A percentile compares a stretch with the other conserved stretches of the same genome.
Evolutionary conservation across 345 rosid species (phyloP).

Genomic region (Eutrema japonicum): DNA sequence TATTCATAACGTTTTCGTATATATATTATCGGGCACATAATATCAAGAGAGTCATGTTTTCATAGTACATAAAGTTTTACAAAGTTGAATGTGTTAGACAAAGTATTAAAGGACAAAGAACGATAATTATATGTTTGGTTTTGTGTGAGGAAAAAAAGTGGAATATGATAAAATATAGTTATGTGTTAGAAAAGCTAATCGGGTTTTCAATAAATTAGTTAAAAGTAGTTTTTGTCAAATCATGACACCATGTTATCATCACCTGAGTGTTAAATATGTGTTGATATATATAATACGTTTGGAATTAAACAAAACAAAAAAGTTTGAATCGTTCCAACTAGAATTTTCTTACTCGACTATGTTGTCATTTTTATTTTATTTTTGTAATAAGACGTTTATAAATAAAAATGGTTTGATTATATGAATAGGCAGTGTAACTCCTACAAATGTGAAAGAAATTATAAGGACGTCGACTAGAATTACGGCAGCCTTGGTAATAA

Average conservation of each 20-base stretch:
- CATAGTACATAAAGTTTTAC: background rate
- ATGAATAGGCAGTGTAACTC: background rate
- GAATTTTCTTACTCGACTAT: slow-evolving; percentile 1
- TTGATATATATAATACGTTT: background rate
- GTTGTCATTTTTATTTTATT: background rate
- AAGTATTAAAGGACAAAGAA: background rate
- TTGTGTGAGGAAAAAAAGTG: background rate
- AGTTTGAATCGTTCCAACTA: slow-evolving; percentile 20
- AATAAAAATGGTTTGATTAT: background rate
- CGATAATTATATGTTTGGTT: slow-evolving; percentile 1
- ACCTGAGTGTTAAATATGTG: background rate
- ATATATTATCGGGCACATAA: background rate
- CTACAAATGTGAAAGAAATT: background rate
- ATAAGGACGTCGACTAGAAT: background rate
- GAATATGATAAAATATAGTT: background rate
- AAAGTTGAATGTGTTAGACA: too few species aligned
- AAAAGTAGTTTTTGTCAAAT: slow-evolving; percentile 13
- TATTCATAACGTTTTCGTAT: too few species aligned
- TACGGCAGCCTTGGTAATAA: background rate
- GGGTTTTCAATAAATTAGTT: slow-evolving; percentile 12
- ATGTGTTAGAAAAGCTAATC: slow-evolving; percentile 1
- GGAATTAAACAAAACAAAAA: slow-evolving; percentile 3
- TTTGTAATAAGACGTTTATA: background rate
- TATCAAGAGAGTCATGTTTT: slow-evolving; percentile 6
- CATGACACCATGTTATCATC: slow-evolving; percentile 37